phyloP scores from a whole-genome alignment of 371 early-diverging fungal genomes.

The Mortierella sp. region DNA sequence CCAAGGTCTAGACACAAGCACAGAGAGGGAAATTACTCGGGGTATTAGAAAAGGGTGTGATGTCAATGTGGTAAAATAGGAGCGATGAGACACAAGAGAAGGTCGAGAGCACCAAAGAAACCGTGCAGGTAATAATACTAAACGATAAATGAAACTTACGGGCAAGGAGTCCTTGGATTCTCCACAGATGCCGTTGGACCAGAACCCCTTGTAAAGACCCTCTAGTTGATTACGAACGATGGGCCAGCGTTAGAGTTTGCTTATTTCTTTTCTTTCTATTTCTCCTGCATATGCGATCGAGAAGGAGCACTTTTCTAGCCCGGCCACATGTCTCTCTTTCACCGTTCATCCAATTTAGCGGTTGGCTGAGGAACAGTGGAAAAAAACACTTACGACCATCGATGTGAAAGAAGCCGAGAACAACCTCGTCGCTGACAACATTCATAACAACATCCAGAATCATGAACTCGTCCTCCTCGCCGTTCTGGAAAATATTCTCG shows the following conservation, averaged over 20 bases:
- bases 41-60: not conserved
- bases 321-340: not conserved
- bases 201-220: conserved; percentile 56
- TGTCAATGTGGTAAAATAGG: not conserved
- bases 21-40: not conserved
- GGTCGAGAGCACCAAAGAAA: not conserved
- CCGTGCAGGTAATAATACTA: not conserved
- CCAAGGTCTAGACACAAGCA: conserved; percentile 30
- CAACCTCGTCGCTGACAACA: conserved; percentile 65
- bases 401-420: conserved; percentile 70
- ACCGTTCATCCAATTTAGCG: not conserved
- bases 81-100: not conserved
- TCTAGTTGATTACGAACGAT: conserved; percentile 28
- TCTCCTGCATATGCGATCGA: not conserved
- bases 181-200: conserved; percentile 56
- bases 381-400: conserved; percentile 53
- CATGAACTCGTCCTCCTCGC: conserved; percentile 61
- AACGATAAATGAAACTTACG: conserved; percentile 30
- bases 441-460: conserved; percentile 70
- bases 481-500: conserved; percentile 43
- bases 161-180: conserved; percentile 47
- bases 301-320: not conserved
- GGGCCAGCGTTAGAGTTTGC: not conserved
- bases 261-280: not conserved
- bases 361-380: not conserved